A percentile compares a stretch with the other conserved stretches of the same genome.
phyloP scores from a whole-genome alignment of 345 rosid species.

The Streptanthus diversifolius region DNA sequence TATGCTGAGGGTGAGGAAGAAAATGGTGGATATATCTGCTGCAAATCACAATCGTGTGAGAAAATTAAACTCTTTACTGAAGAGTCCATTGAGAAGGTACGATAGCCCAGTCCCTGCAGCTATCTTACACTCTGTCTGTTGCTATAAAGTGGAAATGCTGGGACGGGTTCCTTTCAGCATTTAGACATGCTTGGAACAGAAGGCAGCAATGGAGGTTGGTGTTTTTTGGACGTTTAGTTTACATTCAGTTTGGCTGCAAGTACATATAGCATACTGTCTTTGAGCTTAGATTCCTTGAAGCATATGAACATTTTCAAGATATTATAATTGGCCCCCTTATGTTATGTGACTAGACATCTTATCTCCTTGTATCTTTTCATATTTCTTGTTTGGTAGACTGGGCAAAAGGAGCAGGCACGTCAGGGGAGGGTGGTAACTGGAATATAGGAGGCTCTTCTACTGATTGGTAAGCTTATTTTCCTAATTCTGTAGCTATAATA shows the following conservation, averaged over 20 bases:
- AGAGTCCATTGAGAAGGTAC: constrained; percentile 56
- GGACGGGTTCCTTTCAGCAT: constrained; percentile 52
- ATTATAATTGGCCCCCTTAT: background rate
- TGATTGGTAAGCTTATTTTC: constrained; percentile 46
- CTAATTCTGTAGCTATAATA: background rate
- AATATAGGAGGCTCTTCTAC: constrained; percentile 52
- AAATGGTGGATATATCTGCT: constrained; percentile 83
- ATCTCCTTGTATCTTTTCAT: background rate
- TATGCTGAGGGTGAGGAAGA: constrained; percentile 65
- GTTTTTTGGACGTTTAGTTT: background rate
- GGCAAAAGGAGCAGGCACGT: constrained; percentile 58
- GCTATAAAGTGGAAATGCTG: constrained; percentile 56
- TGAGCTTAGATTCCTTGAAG: background rate
- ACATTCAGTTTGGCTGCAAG: background rate
- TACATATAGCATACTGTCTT: background rate
- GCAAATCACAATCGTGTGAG: constrained; percentile 71
- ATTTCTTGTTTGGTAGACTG: constrained; percentile 45
- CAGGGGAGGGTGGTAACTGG: constrained; percentile 59
- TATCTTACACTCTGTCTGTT: constrained; percentile 25
- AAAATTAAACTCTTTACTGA: constrained; percentile 55
- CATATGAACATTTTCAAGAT: constrained; percentile 5
- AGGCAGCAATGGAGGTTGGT: constrained; percentile 66
- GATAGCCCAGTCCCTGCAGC: background rate
- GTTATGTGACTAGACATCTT: background rate
- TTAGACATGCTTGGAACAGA: constrained; percentile 68